A percentile compares a stretch with the other conserved stretches of the same genome.
Conservation (phyloP, 306 rosid genomes). For the barrel medic (Medicago truncatula) region MtrunA17r5.0-ANR NC_053048.1:44552001-44552500, state of each 20-base stretch:
- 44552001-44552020: slow-evolving; percentile 50
- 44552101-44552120: slow-evolving; percentile 39
- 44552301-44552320: slow-evolving; percentile 1
- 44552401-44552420: slow-evolving; percentile 20
- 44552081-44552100: slow-evolving; percentile 45
- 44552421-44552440: slow-evolving; percentile 16
- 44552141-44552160: slow-evolving; percentile 49
- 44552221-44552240: neutral
- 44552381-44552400: slow-evolving; percentile 16
- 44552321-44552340: neutral
- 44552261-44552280: slow-evolving; percentile 26
- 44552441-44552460: slow-evolving; percentile 19
- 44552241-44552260: neutral
- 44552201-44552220: slow-evolving; percentile 26
- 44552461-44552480: slow-evolving; percentile 1
- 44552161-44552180: slow-evolving; percentile 68
- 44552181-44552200: slow-evolving; percentile 15
- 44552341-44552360: slow-evolving; percentile 1
- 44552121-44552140: slow-evolving; percentile 50
- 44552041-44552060: slow-evolving; percentile 42
- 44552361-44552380: slow-evolving; percentile 20
- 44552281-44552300: neutral
- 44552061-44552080: slow-evolving; percentile 45
- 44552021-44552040: slow-evolving; percentile 45
- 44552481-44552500: neutral